Evolutionary conservation across 2,329 filamentous ascomycete species (phyloP), one percentile per base, ranked within the genome.

Genomic region (Chalara sp.): DNA sequence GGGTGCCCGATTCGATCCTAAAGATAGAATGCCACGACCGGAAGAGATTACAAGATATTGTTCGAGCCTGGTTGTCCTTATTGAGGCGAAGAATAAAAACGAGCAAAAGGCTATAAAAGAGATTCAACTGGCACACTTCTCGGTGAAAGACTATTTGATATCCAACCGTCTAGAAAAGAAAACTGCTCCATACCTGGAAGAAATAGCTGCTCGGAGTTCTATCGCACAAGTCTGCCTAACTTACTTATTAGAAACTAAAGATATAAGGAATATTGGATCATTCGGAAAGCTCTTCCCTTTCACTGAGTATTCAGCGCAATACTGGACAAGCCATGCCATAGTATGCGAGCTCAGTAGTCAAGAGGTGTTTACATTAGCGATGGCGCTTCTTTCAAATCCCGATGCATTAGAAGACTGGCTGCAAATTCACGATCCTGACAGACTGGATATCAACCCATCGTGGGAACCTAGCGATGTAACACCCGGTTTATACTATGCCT

Each of bases 111-210:
- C 21, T 2, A 21, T 21, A 21, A 21, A 21, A 21, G 21, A 21
- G 21, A 21, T 21, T 3, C 21, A 21, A 3, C 21, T 66, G 10
- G 60, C 63, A 10, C 63, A 68, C 57, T 63, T 59, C 21, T 65
- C 61, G 11, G 59, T 64, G 21, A 63, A 61, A 48, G 61, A 66
- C 33, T 66, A 63, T 47, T 53, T 65, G 21, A 48, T 44, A 12
- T 65, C 64, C 41, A n/a, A 52, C 13, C 55, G 61, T 30, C 37
- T 51, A 6, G 13, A 47, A 11, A 28, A 42, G 7, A 41, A 54
- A 5, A 47, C 48, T 32, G 8, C 31, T 4, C 21, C 41, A 45
- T 50, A 53, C 13, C 48, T 63, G 48, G 31, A 48, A 35, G 41
- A 56, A 8, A 44, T 33, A 29, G 6, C 43, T 40, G 55, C 54